phyloP scores from a whole-genome alignment of 352 stramenopile species.

The Phytophthora sp. region DNA sequence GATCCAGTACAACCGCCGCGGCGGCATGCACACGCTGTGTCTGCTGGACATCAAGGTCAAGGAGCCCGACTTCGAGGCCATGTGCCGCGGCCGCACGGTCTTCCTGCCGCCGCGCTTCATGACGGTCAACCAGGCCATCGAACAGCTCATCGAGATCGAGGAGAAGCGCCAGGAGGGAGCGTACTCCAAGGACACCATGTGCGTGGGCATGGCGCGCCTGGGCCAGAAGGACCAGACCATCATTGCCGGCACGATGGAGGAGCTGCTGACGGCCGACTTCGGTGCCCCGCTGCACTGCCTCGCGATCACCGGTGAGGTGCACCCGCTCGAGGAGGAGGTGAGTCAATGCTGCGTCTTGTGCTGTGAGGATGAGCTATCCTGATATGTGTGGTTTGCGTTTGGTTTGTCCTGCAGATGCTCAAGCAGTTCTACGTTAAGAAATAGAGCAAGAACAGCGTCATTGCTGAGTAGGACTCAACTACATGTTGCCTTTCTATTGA shows the following conservation, averaged over 20 bases:
- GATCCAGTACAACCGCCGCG: conserved; percentile 95
- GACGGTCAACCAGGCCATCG: conserved; percentile 94
- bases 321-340: conserved; percentile 97
- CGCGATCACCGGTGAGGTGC: conserved; percentile 95
- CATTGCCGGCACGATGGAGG: conserved; percentile 94
- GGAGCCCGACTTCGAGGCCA: conserved; percentile 98
- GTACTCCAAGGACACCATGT: conserved; percentile 83
- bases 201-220: conserved; percentile 95
- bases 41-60: conserved; percentile 99
- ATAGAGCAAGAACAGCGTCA: conserved; percentile 21
- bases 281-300: conserved; percentile 96
- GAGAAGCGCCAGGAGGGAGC: conserved; percentile 85
- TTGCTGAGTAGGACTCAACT: background rate
- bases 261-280: conserved; percentile 95
- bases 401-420: conserved; percentile 46
- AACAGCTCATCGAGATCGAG: conserved; percentile 97
- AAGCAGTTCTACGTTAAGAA: conserved; percentile 63
- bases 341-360: background rate
- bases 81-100: conserved; percentile 92
- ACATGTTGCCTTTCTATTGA: conserved; percentile 3
- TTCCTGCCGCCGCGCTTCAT: conserved; percentile 98
- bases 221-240: conserved; percentile 94
- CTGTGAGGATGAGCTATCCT: background rate
- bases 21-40: conserved; percentile 98
- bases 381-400: conserved; percentile 2